A percentile compares a stretch with the other conserved stretches of the same genome.
These are phyloP conservation scores for Hemisphaericaspora xylofermentans DNA, from an alignment of 1,139 yeast genomes.

Conservation along the genomic window DNA sequence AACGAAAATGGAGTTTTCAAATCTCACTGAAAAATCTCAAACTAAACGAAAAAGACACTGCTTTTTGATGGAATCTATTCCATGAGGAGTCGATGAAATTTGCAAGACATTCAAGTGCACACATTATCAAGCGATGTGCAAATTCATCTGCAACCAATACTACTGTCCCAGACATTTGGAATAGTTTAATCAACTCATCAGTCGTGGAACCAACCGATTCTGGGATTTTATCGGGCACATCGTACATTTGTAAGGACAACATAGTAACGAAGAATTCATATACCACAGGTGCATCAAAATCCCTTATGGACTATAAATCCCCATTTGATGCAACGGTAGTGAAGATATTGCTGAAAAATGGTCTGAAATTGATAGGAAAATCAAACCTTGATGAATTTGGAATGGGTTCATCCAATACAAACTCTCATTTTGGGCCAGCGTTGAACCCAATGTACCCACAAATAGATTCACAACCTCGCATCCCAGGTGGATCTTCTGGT, in stretches of 20 bases:
- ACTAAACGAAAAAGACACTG: neutral
- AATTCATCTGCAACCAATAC: neutral
- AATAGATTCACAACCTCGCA: slow-evolving; percentile 26
- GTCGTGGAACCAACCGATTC: slow-evolving; percentile 4
- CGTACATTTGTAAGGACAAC: slow-evolving; percentile 61
- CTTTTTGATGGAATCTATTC: neutral
- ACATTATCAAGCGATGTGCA: neutral
- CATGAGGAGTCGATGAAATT: slow-evolving; percentile 11
- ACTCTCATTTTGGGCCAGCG: slow-evolving; percentile 63
- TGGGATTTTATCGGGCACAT: slow-evolving; percentile 13
- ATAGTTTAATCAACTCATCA: slow-evolving; percentile 9
- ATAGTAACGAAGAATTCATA: slow-evolving; percentile 61
- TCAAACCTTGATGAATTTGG: slow-evolving; percentile 97
- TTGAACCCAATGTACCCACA: slow-evolving; percentile 57
- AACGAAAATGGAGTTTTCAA: slow-evolving; percentile 2
- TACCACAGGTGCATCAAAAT: slow-evolving; percentile 76
- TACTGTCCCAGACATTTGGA: slow-evolving; percentile 5
- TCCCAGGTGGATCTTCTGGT: slow-evolving; percentile 93
- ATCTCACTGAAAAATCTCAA: neutral
- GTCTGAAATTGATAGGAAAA: slow-evolving; percentile 67
- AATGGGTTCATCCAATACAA: slow-evolving; percentile 79
- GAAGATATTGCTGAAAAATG: slow-evolving; percentile 47
- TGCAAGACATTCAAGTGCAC: slow-evolving; percentile 1
- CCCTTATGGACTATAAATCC: slow-evolving; percentile 57
- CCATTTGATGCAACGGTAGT: slow-evolving; percentile 85